A percentile compares a stretch with the other conserved stretches of the same genome.
These are phyloP conservation scores for Ceratopteris richardii DNA, from an alignment of 75 land plant species.

Conservation along the genomic window DNA sequence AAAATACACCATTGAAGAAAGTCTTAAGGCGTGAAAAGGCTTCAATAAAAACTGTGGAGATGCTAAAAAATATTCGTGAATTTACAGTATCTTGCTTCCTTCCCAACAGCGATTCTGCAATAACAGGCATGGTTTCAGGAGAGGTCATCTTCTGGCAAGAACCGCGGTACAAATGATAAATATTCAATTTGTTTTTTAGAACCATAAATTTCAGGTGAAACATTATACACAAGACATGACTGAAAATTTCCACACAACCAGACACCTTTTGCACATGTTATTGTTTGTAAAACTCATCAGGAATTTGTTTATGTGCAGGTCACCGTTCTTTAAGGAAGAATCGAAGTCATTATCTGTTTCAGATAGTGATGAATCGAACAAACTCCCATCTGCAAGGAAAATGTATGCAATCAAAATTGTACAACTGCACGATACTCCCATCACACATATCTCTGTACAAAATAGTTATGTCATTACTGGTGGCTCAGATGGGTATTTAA, in stretches of 20 bases:
- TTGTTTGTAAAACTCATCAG: too few species aligned
- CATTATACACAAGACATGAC: too few species aligned
- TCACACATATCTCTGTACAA: slow-evolving; percentile 12
- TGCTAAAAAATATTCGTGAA: slow-evolving; percentile 7
- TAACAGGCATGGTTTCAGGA: slow-evolving; percentile 22
- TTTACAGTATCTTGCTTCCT: slow-evolving; percentile 16
- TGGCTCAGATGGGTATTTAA: slow-evolving; percentile 20
- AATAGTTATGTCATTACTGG: slow-evolving; percentile 18
- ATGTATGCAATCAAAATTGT: slow-evolving; percentile 21
- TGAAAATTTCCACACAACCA: too few species aligned
- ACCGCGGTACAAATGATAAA: slow-evolving; percentile 5
- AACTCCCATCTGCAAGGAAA: slow-evolving; percentile 2
- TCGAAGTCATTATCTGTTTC: neutral
- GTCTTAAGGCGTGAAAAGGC: slow-evolving; percentile 13
- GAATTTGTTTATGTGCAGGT: neutral
- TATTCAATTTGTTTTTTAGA: too few species aligned
- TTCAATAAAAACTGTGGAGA: slow-evolving; percentile 7
- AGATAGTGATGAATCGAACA: neutral
- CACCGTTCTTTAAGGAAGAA: neutral
- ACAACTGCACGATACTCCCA: slow-evolving; percentile 12
- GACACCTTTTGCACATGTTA: too few species aligned
- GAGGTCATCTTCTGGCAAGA: slow-evolving; percentile 21
- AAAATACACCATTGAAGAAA: neutral
- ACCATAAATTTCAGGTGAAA: too few species aligned
- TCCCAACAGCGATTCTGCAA: slow-evolving; percentile 12